These are phyloP conservation scores for Alloascoidea hylecoeti DNA, from an alignment of 805 yeast genomes.

Conservation along the genomic window DNA sequence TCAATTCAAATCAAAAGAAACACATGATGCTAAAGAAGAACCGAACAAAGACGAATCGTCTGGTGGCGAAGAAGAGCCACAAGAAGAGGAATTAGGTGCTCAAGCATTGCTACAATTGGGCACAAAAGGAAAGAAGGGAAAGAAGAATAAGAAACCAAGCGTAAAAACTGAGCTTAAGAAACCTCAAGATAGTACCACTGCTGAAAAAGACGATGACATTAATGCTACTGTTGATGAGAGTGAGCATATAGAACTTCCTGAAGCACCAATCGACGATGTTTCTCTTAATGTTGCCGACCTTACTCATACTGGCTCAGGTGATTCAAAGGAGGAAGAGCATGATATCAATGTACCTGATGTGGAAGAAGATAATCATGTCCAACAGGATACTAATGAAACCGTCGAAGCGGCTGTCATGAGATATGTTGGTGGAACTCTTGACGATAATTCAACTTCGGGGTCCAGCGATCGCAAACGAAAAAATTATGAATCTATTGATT, in stretches of 20 bases:
- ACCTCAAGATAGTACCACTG: background rate
- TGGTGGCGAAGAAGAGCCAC: background rate
- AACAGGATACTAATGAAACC: slow-evolving; percentile 20
- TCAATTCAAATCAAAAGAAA: no score
- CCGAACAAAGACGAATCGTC: background rate
- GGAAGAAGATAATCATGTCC: slow-evolving; percentile 8
- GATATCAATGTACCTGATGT: background rate
- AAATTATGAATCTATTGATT: background rate
- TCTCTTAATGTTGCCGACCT: background rate
- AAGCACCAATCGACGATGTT: background rate
- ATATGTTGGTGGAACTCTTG: slow-evolving; percentile 53
- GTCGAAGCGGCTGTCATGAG: slow-evolving; percentile 74
- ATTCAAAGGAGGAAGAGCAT: background rate
- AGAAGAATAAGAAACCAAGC: no score
- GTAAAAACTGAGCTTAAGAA: background rate
- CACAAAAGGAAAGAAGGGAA: no score
- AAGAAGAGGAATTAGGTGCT: slow-evolving; percentile 1
- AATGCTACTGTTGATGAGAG: slow-evolving; percentile 1
- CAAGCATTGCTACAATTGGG: background rate
- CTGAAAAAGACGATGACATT: background rate
- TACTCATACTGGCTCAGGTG: no score
- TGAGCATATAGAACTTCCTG: no score
- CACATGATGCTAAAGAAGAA: background rate
- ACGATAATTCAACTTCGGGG: slow-evolving; percentile 5
- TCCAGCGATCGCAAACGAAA: background rate